These are phyloP conservation scores for Rhizopogon roseolus DNA, from an alignment of 768 basidiomycete species.

Conservation along the genomic window DNA sequence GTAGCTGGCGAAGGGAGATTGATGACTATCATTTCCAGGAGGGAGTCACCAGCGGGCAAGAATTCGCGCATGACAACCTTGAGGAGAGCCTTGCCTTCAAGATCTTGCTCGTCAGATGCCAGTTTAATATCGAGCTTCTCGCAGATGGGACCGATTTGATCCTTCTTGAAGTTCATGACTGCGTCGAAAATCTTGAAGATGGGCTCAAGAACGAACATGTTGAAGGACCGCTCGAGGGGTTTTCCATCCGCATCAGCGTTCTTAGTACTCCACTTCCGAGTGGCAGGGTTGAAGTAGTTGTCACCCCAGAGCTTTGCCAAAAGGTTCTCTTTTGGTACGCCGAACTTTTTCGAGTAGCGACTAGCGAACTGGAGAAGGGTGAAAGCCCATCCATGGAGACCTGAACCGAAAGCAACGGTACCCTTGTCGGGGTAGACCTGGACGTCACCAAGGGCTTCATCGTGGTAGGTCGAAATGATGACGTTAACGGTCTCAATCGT, in stretches of 20 bases:
- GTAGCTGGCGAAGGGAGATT: slow-evolving; percentile 97
- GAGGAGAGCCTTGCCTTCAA: slow-evolving; percentile 93
- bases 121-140: slow-evolving; percentile 97
- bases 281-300: slow-evolving; percentile 98
- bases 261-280: slow-evolving; percentile 93
- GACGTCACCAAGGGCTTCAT: slow-evolving; percentile 90
- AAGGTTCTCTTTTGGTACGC: slow-evolving; percentile 98
- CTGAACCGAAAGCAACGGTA: slow-evolving; percentile 98
- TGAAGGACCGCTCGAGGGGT: slow-evolving; percentile 96
- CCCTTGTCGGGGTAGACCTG: slow-evolving; percentile 99
- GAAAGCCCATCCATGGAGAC: slow-evolving; percentile 99
- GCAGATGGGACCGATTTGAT: slow-evolving; percentile 73
- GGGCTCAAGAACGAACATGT: slow-evolving; percentile 96
- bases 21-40: slow-evolving; percentile 99
- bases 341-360: slow-evolving; percentile 97
- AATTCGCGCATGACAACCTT: slow-evolving; percentile 99
- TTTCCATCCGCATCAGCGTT: slow-evolving; percentile 74
- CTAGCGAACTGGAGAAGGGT: slow-evolving; percentile 95
- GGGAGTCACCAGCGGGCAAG: slow-evolving; percentile 97
- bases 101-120: slow-evolving; percentile 80
- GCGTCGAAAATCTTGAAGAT: slow-evolving; percentile 98
- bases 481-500: slow-evolving; percentile 98
- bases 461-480: slow-evolving; percentile 96
- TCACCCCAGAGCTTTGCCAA: slow-evolving; percentile 98
- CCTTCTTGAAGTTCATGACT: slow-evolving; percentile 99